A percentile compares a stretch with the other conserved stretches of the same genome.
Evolutionary conservation across 2,329 filamentous ascomycete genomes (phyloP).

Genomic region (Pseudogymnoascus sp.): DNA sequence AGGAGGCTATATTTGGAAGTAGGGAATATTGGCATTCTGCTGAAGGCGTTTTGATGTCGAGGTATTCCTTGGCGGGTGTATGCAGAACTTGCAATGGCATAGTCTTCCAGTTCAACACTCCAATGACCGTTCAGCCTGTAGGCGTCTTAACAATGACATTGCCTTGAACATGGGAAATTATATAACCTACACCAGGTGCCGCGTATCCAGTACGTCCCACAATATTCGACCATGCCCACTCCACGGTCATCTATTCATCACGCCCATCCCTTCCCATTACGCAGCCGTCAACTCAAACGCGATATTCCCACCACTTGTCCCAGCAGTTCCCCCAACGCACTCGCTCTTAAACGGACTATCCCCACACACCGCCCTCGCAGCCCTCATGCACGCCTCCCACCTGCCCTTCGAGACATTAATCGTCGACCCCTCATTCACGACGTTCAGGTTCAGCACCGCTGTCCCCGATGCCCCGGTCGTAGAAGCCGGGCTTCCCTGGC

Average conservation of each 20-base stretch:
- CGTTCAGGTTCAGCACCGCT: conserved; percentile 41
- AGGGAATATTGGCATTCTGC: neutral
- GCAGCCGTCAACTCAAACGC: conserved; percentile 17
- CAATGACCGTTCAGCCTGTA: neutral
- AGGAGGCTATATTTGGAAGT: neutral
- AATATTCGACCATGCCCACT: neutral
- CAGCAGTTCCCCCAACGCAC: conserved; percentile 19
- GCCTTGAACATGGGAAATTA: neutral
- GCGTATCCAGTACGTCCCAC: neutral
- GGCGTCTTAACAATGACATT: neutral
- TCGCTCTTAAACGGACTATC: conserved; percentile 20
- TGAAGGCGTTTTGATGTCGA: neutral
- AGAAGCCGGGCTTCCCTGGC: conserved; percentile 36
- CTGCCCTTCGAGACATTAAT: conserved; percentile 47
- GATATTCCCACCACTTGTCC: conserved; percentile 21
- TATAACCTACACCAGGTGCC: neutral
- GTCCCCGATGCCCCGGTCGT: conserved; percentile 41
- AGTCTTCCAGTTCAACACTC: neutral
- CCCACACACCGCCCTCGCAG: conserved; percentile 31
- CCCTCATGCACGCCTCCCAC: conserved; percentile 48
- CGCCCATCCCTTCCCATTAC: neutral
- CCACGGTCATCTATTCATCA: neutral
- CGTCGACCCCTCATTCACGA: conserved; percentile 36
- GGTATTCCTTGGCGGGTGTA: neutral
- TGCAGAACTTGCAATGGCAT: neutral